Base-by-base conservation (phyloP, 2,329 filamentous ascomycete genomes). In the Aspergillus flavus region DNA sequence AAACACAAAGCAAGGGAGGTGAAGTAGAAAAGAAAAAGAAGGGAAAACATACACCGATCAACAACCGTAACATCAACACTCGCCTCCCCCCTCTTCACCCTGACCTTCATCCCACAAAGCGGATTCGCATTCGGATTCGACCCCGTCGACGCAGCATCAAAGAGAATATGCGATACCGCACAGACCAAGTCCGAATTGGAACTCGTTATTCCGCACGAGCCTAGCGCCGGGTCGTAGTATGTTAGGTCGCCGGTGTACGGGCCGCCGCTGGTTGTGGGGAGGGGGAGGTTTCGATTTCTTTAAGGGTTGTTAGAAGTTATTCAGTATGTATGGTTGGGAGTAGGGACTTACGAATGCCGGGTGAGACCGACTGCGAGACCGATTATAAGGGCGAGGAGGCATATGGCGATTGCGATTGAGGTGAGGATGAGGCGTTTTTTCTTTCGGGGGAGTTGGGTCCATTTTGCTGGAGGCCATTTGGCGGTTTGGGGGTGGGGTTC, bases 101-200 rank as follows among this genome's bases (percentile, higher is more conserved):
- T 81, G n/a, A 95, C 85, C 74, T 82, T 87, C 70, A 81, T 80
- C 2, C 88, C 89, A 71, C 92, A 94, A 1, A 91, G 76, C 1
- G 87, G 86, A 68, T 92, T 92, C 14, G 79, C 73, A 72, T 92
- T 92, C 0, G 86, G 84, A 72, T 88, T 81, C 2, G 83, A 72
- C 1, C 82, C 79, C 28, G 80, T 83, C 9, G 75, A 75, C 1
- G 81, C 81, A 0, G 86, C 83, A 73, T 93, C 90, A 72, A 87
- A 94, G 5, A 91, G 73, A n/a, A 83, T 72, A 69, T 89, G 85
- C 2, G 89, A 89, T 0, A 94, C 83, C 0, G 91, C 86, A 41
- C 86, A 89, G 46, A 94, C 85, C 61, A 83, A 72, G 61, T 93
- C 89, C 9, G 74, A 76, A 9, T 82, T 79, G 1, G 73, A 76